Base-by-base conservation (phyloP, 768 basidiomycete species). In the Trametes elegans region DNA sequence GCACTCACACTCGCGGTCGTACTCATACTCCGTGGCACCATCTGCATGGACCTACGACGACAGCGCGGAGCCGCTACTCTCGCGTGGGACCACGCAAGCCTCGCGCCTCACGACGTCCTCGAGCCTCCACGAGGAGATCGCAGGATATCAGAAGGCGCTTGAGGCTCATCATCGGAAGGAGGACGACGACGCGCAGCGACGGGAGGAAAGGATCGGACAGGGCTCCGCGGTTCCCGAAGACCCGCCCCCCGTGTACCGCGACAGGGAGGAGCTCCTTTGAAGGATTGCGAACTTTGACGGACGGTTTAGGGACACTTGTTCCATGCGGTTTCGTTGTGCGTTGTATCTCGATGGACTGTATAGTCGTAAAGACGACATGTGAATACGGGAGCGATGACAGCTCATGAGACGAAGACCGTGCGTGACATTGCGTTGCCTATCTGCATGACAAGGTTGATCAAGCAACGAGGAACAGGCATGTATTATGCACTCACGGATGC, bases 161-260 rank as follows among this genome's bases (percentile, higher is more conserved):
- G 64, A 66, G 59, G 59, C 59, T 13, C 65, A 66, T 27, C 60
- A 66, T 35, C 54, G 54, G 34, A 63, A 66, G 39, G 60, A 62
- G 42, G 46, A 54, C 40, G 55, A 61, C 23, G 59, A 45, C 5
- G 52, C 36, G 8, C 50, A 36, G 11, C 16, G 18, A 13, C 40
- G 48, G 21, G 28, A 53, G 41, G 16, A 14, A 9, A 8, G 53
- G 18, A 47, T 31, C 19, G 55, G 51, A 23, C 41, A 49, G 41
- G 54, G 59, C 42, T 49, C 57, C 3, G 35, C 28, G 7, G 26
- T 61, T 2, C 61, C 58, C 14, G 46, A 53, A 16, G 64, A 65
- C 27, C 64, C 64, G 5, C 64, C 64, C 0, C 64, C 64, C 7
- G 38, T 50, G 34, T 65, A 65, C 39, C 53, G 32, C 9, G 53